Evolutionary conservation across 2,329 filamentous ascomycete species (phyloP).

Genomic region (Aotearoamyces nothofagi): DNA sequence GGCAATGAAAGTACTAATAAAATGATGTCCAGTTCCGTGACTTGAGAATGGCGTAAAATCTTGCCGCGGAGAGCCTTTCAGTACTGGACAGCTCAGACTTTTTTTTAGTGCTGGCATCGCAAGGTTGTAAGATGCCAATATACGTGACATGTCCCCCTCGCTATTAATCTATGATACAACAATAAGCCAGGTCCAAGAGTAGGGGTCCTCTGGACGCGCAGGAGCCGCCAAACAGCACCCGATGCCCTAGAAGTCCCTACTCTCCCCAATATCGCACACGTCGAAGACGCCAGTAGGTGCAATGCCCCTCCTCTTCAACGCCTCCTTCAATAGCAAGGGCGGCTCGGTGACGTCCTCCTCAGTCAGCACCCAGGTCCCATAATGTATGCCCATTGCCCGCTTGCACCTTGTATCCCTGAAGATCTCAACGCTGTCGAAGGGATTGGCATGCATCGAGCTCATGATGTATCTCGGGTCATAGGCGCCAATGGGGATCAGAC

Average conservation of each 20-base stretch:
- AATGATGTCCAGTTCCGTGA: too few relatives aligned
- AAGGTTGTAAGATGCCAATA: too few relatives aligned
- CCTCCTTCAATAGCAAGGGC: slow-evolving; percentile 54
- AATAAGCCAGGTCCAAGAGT: too few relatives aligned
- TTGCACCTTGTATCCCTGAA: slow-evolving; percentile 71
- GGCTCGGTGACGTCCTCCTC: slow-evolving; percentile 77
- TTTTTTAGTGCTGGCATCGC: too few relatives aligned
- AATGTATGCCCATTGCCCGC: slow-evolving; percentile 75
- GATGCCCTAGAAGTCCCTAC: slow-evolving; percentile 49
- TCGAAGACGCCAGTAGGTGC: slow-evolving; percentile 64
- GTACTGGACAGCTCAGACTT: too few relatives aligned
- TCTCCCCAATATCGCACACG: slow-evolving; percentile 73
- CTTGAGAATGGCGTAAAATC: too few relatives aligned
- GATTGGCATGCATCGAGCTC: slow-evolving; percentile 73
- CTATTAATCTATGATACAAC: too few relatives aligned
- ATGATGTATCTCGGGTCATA: slow-evolving; percentile 63
- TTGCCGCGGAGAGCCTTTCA: too few relatives aligned
- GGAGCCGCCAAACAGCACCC: too few relatives aligned
- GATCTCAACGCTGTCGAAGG: slow-evolving; percentile 78
- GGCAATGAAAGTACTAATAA: too few relatives aligned
- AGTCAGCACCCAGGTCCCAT: slow-evolving; percentile 76
- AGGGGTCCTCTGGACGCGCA: too few relatives aligned
- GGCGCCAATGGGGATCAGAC: slow-evolving; percentile 84
- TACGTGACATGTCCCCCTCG: too few relatives aligned
- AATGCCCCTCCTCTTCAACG: slow-evolving; percentile 51